Evolutionary conservation across 371 early-diverging fungal genomes (phyloP), one percentile per base, ranked within the genome.

Genomic region (Mucor lusitanicus): DNA sequence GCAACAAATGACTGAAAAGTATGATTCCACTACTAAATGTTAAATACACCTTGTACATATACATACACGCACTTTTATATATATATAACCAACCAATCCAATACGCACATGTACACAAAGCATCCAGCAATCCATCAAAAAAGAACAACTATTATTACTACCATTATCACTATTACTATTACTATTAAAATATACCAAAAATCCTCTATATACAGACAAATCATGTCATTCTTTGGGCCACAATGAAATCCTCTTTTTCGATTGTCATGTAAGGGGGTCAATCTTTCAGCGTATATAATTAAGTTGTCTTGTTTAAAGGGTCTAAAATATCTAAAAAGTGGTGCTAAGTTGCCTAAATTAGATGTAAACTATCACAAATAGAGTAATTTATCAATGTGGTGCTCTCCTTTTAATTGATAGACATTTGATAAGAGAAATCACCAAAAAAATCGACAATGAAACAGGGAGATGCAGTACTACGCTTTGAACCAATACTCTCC

Each of bases 1-100:
- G 6, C 56, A 64, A 40, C 27, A 37, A 17, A 56, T 64, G 21
- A 42, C 64, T n/a, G 64, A 64, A 64, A 64, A 64, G 17, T 64
- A 64, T 32, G 64, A 64, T 19, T 40, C 64, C 6, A 57, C 44
- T 23, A 64, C 64, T 15, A 27, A 42, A 28, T 64, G 64, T 44
- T 64, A 56, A 44, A 64, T 55, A 54, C 8, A 54, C 8, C 30
- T 11, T 37, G 7, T 39, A 54, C 12, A 53, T 54, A 58, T 35
- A 58, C 23, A 58, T 35, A 58, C 35, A 58, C 30, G 40, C 27
- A 30, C 37, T 37, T 37, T 37, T 54, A 58, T 37, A 58, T 35
- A 58, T 35, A 58, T 58, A 44, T n/a, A 30, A 30, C 1, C 44
- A 42, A 17, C 6, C 42, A 42, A 15, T 6, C 42, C 15, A 15